Conservation (phyloP, 352 stramenopile genomes). For the Blastocystis sp. region DNA sequence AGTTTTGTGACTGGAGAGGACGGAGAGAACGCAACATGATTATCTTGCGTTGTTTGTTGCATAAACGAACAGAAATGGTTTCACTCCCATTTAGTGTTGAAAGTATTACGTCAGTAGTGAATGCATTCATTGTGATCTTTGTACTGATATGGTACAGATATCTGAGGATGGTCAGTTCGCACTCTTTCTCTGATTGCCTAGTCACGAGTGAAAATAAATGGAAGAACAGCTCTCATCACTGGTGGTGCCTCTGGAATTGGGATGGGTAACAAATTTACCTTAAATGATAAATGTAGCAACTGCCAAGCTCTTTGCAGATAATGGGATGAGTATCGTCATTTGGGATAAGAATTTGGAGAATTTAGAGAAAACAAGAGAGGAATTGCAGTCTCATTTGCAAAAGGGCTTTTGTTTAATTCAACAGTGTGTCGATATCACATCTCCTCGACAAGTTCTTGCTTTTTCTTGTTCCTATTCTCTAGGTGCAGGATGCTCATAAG, state of each 20-base stretch:
- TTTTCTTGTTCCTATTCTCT: neutral
- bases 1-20: neutral
- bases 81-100: neutral
- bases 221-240: slow-evolving; percentile 29
- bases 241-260: slow-evolving; percentile 15
- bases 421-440: slow-evolving; percentile 7
- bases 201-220: neutral
- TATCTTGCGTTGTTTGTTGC: neutral
- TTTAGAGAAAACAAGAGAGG: neutral
- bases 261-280: neutral
- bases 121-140: neutral
- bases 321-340: slow-evolving; percentile 16
- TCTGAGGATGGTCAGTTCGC: neutral
- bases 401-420: slow-evolving; percentile 20
- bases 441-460: neutral
- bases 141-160: neutral
- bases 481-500: neutral
- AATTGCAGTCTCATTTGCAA: neutral
- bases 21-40: neutral
- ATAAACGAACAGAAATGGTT: neutral
- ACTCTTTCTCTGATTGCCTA: neutral
- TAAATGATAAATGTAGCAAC: neutral
- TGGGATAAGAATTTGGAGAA: slow-evolving; percentile 18
- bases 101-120: neutral
- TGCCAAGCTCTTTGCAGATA: slow-evolving; percentile 22